A percentile compares a stretch with the other conserved stretches of the same genome.
These are phyloP conservation scores for Microdochium paspali DNA, from an alignment of 2,329 filamentous ascomycete genomes.

Conservation along the genomic window DNA sequence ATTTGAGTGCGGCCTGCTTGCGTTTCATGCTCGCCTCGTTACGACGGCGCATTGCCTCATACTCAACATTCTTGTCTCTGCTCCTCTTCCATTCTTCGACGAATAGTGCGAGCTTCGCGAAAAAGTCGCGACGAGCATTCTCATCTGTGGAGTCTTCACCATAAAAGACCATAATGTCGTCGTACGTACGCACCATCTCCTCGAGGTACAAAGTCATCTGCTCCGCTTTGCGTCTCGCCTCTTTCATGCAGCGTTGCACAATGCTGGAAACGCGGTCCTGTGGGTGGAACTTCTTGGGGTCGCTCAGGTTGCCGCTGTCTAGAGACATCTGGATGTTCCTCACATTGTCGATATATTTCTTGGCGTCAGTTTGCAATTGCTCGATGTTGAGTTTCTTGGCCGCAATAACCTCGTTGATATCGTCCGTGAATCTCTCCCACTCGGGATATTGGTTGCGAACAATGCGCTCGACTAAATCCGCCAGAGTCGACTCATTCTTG, in stretches of 20 bases:
- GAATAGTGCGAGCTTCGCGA: constrained; percentile 84
- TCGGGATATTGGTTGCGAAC: constrained; percentile 94
- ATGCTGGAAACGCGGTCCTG: constrained; percentile 90
- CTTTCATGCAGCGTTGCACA: constrained; percentile 91
- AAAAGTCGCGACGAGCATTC: constrained; percentile 90
- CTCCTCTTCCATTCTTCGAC: constrained; percentile 94
- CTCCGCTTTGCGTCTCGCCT: constrained; percentile 88
- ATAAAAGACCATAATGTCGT: constrained; percentile 94
- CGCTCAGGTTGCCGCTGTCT: constrained; percentile 87
- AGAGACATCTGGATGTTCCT: constrained; percentile 87
- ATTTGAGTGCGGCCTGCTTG: constrained; percentile 65
- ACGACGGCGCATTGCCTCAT: constrained; percentile 74
- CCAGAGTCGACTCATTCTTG: constrained; percentile 94
- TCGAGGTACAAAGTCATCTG: constrained; percentile 91
- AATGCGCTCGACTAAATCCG: constrained; percentile 91
- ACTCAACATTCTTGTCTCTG: constrained; percentile 75
- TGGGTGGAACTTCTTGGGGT: constrained; percentile 95
- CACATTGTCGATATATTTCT: constrained; percentile 89
- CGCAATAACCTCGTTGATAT: constrained; percentile 70
- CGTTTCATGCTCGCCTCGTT: constrained; percentile 91
- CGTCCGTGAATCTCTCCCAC: constrained; percentile 81
- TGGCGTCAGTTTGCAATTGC: constrained; percentile 78
- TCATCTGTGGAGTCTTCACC: constrained; percentile 90
- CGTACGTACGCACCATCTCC: constrained; percentile 83
- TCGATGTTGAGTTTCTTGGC: constrained; percentile 93